Percentiles rank a stretch among this genome's conserved stretches.
Evolutionary conservation across 768 basidiomycete genomes (phyloP).

Genomic region (Kwoniella sp.): DNA sequence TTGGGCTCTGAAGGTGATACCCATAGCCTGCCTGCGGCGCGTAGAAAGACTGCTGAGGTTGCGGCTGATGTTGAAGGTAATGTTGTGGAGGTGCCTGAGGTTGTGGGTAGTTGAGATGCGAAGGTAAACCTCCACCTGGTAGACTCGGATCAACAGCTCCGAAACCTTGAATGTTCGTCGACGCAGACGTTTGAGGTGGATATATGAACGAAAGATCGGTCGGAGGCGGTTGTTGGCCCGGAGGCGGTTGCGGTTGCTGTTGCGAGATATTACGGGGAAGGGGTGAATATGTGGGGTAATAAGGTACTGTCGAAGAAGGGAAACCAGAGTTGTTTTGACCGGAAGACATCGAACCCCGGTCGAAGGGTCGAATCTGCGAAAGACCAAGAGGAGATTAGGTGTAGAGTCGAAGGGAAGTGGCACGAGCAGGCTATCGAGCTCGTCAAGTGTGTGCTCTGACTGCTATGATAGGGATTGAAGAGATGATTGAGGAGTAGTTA

Average conservation of each 20-base stretch:
- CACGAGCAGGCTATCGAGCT: too few relatives aligned
- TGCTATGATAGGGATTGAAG: too few relatives aligned
- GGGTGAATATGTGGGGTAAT: neutral
- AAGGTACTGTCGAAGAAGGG: conserved; percentile 15
- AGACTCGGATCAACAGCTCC: neutral
- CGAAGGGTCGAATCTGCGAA: neutral
- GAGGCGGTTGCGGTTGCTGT: conserved; percentile 2
- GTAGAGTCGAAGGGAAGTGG: too few relatives aligned
- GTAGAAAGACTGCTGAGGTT: neutral
- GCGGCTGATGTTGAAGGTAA: conserved; percentile 1
- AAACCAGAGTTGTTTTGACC: conserved; percentile 7
- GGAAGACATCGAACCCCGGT: conserved; percentile 19
- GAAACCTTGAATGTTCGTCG: neutral
- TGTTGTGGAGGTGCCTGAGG: neutral
- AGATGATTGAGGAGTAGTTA: too few relatives aligned
- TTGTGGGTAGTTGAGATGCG: conserved; percentile 7
- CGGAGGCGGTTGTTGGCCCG: neutral
- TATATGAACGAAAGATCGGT: neutral
- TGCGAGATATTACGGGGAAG: neutral
- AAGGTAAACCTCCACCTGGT: conserved; percentile 4
- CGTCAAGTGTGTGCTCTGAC: too few relatives aligned
- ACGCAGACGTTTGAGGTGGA: neutral
- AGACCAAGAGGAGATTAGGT: neutral
- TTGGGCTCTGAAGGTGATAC: neutral
- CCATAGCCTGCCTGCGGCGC: neutral